Conservation (phyloP, 176 grass and related monocot species). For the Phoenix roebelenii region DNA sequence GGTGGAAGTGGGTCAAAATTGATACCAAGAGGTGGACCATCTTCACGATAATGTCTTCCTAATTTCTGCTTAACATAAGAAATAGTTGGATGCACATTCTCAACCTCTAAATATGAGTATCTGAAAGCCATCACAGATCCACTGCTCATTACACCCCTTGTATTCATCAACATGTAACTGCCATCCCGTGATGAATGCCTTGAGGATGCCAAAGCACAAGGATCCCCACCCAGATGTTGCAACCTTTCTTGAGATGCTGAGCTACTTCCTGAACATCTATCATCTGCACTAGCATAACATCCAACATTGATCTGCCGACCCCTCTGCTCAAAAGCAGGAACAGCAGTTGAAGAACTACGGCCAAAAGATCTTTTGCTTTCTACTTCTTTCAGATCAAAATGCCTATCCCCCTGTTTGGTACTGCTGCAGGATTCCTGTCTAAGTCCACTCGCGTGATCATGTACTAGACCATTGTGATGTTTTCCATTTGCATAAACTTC, state of each 20-base stretch:
- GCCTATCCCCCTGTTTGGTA: constrained; percentile 7
- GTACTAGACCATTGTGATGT: neutral
- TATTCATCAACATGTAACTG: neutral
- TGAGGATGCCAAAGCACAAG: neutral
- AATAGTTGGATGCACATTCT: neutral
- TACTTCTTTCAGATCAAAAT: constrained; percentile 14
- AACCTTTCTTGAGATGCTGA: neutral
- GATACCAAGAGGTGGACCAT: constrained; percentile 6
- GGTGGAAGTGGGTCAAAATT: constrained; percentile 12
- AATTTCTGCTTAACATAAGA: constrained; percentile 6
- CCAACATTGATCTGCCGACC: neutral
- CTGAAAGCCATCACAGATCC: neutral
- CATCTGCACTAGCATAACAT: neutral
- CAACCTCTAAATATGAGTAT: neutral
- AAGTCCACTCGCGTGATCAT: constrained; percentile 5
- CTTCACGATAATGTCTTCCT: constrained; percentile 11
- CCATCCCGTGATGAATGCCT: neutral
- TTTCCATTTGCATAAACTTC: constrained; percentile 1
- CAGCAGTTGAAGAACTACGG: neutral
- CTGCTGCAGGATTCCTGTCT: constrained; percentile 16
- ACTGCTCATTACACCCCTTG: neutral
- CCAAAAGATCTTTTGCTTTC: constrained; percentile 12
- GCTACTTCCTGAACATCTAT: neutral
- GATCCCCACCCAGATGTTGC: neutral
- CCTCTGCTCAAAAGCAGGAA: neutral